Base-by-base conservation (phyloP, 495 filamentous ascomycete species). In the Penicillium daleae region DNA sequence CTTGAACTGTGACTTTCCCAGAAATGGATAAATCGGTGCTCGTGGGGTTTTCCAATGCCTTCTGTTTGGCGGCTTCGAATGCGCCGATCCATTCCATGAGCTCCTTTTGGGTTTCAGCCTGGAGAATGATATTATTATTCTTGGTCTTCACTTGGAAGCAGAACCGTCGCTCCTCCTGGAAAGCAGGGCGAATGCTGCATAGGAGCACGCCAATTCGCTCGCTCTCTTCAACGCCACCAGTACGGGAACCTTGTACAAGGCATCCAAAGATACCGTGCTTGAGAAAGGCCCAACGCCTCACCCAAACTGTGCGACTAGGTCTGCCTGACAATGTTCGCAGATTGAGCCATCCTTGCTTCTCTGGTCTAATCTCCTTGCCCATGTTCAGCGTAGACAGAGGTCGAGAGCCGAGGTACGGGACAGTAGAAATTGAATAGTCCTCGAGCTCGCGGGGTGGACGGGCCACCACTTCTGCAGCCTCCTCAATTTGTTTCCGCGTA, bases 91-190 rank as follows among this genome's bases (percentile, higher is more conserved):
- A 99, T 60, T 94, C 92, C 62, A 89, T 90, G 24, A 99, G 80
- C 67, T 97, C 91, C 51, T 82, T 78, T 68, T 97, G 95, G 0
- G 92, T 96, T 71, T 98, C 96, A 6, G 95, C 92, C 76, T 99
- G 95, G 29, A 99, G 80, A 58, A 97, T 76, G 44, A 97, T 87
- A 51, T 87, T 93, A 67, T 89, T 90, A 68, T 94, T 96, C 73
- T 97, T 99, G 15, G 95, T 99, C 81, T 97, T 99, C 66, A 99
- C 92, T 76, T 98, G 96, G 69, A 98, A 99, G 71, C 96, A 97
- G 73, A 97, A 98, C 31, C 96, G 84, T 37, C 95, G 86, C 66
- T 99, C 95, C 72, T 99, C 95, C 66, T 92, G 89, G 42, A 93
- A 89, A 4, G 93, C 94, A 9, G 92, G 91, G 61, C 93, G 90